Conservation (phyloP, 73 alveolate genomes). For the Tetrahymena borealis region DNA sequence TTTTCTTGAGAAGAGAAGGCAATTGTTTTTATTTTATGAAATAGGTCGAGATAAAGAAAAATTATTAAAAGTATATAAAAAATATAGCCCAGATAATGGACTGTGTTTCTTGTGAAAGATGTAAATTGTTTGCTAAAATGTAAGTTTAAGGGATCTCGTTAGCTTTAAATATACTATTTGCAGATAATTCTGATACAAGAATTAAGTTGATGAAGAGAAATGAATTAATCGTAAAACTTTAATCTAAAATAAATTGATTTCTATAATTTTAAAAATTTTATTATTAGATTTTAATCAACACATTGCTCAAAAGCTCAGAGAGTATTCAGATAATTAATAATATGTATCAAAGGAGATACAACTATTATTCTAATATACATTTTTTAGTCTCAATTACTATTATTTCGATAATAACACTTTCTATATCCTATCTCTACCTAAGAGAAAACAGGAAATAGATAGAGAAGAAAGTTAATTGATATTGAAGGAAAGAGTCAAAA, state of each 20-base stretch:
- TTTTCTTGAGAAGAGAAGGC: not conserved
- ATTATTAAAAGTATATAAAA: not conserved
- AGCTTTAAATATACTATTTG: not conserved
- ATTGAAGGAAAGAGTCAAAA: too few relatives aligned
- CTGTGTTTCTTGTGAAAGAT: not conserved
- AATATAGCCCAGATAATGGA: not conserved
- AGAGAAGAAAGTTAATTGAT: too few relatives aligned
- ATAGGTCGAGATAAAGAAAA: not conserved
- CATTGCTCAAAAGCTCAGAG: not conserved
- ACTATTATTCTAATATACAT: not conserved
- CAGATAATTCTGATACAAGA: not conserved
- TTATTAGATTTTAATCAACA: not conserved
- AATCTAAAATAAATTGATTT: not conserved
- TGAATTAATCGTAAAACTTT: not conserved
- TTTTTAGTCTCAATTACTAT: too few relatives aligned
- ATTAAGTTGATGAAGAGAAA: not conserved
- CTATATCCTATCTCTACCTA: too few relatives aligned
- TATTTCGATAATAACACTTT: too few relatives aligned
- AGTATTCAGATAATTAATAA: not conserved
- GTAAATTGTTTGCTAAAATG: not conserved
- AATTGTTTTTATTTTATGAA: not conserved
- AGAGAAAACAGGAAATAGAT: too few relatives aligned
- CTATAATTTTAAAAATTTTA: not conserved
- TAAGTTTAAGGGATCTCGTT: not conserved
- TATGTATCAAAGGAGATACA: not conserved